Conservation (phyloP, 148 eudicot species). For the Rheum nobile region DNA sequence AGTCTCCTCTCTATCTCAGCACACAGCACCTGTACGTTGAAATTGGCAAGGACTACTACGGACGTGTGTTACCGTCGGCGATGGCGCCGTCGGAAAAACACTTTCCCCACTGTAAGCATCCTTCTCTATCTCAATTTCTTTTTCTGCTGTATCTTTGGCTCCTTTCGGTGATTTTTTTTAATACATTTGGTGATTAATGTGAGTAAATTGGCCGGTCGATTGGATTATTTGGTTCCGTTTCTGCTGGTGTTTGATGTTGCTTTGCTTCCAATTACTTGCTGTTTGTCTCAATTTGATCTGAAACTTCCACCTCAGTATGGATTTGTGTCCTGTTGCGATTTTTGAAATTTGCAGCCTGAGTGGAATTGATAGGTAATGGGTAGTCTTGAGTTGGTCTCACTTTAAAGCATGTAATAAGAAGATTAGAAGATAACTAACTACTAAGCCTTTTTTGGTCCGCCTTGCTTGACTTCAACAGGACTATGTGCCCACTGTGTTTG, state of each 20-base stretch:
- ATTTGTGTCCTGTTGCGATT: too few species aligned
- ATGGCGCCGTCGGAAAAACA: slow-evolving; percentile 31
- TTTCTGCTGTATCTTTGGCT: too few species aligned
- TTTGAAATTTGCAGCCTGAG: neutral
- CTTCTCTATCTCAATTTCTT: neutral
- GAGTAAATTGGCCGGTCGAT: too few species aligned
- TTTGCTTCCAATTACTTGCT: neutral
- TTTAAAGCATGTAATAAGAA: neutral
- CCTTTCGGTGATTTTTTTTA: too few species aligned
- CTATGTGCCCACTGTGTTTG: slow-evolving; percentile 44
- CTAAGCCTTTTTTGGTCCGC: neutral
- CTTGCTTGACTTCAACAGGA: slow-evolving; percentile 16
- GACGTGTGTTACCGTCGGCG: slow-evolving; percentile 27
- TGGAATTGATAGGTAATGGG: neutral
- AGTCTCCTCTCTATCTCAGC: too few species aligned
- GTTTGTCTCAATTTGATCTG: neutral
- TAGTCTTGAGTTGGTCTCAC: neutral
- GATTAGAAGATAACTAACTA: too few species aligned
- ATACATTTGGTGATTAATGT: too few species aligned
- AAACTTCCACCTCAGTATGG: neutral
- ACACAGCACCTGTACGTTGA: too few species aligned
- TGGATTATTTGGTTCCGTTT: slow-evolving; percentile 2
- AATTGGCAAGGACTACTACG: too few species aligned
- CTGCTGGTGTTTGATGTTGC: neutral
- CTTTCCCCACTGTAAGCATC: slow-evolving; percentile 34